Conservation (phyloP, 352 stramenopile species). For the Globisporangium nagaii region DNA sequence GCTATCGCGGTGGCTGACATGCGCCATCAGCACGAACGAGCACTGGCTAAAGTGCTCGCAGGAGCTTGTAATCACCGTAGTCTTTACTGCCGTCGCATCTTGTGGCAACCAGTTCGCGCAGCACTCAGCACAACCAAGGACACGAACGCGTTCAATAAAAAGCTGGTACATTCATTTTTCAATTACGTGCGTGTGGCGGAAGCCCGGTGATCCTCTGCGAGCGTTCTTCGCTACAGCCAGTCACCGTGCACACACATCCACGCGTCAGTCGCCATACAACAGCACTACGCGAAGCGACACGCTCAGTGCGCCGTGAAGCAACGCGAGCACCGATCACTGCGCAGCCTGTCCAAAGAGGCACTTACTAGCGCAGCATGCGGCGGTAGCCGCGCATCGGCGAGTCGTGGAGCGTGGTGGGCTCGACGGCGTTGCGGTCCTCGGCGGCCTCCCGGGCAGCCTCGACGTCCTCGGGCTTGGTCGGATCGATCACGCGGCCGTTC, state of each 20-base stretch:
- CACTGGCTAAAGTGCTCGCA: too few species aligned
- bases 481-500: slow-evolving; percentile 4
- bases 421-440: neutral
- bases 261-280: neutral
- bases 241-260: neutral
- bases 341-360: too few species aligned
- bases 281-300: neutral
- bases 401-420: slow-evolving; percentile 1
- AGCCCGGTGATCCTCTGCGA: too few species aligned
- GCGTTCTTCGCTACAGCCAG: neutral
- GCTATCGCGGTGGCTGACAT: too few species aligned
- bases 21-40: too few species aligned
- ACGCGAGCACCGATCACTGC: neutral
- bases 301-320: neutral
- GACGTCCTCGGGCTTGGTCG: slow-evolving; percentile 1
- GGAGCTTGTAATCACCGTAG: neutral
- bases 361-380: neutral
- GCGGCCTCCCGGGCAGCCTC: neutral
- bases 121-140: neutral
- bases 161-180: neutral
- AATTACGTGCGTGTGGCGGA: too few species aligned
- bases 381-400: slow-evolving; percentile 3
- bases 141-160: neutral
- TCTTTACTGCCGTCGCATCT: neutral
- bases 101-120: neutral